Evolutionary conservation across 345 rosid genomes (phyloP), one percentile per base, ranked within the genome.

Genomic region (Aegle marmelos): DNA sequence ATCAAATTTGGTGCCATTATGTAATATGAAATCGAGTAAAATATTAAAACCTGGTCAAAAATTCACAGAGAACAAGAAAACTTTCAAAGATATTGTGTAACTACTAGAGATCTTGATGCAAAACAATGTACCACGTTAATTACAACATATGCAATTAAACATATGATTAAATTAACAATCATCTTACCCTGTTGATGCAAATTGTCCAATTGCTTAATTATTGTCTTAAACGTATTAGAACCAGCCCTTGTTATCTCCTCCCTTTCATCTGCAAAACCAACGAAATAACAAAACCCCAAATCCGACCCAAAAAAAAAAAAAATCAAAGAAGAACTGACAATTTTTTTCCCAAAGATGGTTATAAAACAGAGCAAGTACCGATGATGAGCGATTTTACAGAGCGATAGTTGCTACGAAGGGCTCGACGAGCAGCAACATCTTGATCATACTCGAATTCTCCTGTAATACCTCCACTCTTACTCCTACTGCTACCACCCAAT

Each of bases 131-230:
- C 28, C 16, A 45, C 27, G 9, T 39, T 25, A 41, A 57, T 31
- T 54, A 30, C 72, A n/a, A 24, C 21, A 30, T n/a, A 37, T 11
- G n/a, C 50, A 31, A 54, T 31, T 10, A 57, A 30, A 19, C 33
- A 71, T 14, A 54, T 9, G 9, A 2, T 28, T 8, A 74, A 68
- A 11, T 34, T 7, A 30, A 24, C 7, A 30, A 57, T n/a, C 21
- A 25, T 45, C 31, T 24, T 13, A 86, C 89, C 91, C 39, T 58
- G 83, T 22, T 80, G 63, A 81, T 88, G 86, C 70, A 88, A 74
- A 76, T 45, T 66, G 73, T 88, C 83, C 76, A 86, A 75, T 78
- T 82, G 71, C 70, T 73, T 27, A 65, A 88, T 37, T 37, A 88
- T 76, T 0, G 76, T 53, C 9, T 34, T 14, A 66, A 85, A 88